Base-by-base conservation (phyloP, 768 basidiomycete species). In the Chlorophyllum brunneum region DNA sequence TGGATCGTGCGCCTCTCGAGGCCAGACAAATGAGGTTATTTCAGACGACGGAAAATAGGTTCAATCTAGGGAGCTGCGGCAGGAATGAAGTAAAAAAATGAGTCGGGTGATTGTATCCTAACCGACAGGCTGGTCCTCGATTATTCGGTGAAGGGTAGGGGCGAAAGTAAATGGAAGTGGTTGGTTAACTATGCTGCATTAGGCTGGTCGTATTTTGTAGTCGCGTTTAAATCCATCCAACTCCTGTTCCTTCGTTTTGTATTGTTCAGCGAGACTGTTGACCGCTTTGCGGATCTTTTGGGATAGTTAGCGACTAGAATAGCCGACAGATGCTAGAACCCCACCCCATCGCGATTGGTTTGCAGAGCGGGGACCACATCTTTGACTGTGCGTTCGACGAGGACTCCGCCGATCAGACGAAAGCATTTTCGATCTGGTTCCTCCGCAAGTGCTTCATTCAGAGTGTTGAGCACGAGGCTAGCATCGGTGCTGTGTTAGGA, bases 381-480 rank as follows among this genome's bases (percentile, higher is more conserved):
- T 64, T 88, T 85, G 40, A 98, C 97, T 2, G 95, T 98, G 41
- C 95, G 80, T 66, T 98, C 94, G 24, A 98, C 95, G 13, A 99
- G 79, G 5, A 97, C 86, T 24, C 95, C 95, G 4, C 97, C 97
- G 57, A 99, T 88, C 59, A 98, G 77, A 48, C 95, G 85, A 73
- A 98, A 99, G 70, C 97, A 98, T 73, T 92, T 94, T 52, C 97
- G 85, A 68, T 85, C 79, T 15, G 95, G 94, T 54, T 95, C 89
- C 54, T 83, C 80, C n/a, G 73, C 75, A 33, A 92, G 71, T 8
- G 85, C 84, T 57, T 98, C 93, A 58, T 86, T 80, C 30, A 99
- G 70, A 1, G 97, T 98, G 3, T 80, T 78, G 33, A 98, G 77
- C 7, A 99, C 97, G 13, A 99, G 76, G 36, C 95, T 98, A 57